Conservation (phyloP, 1,284 basidiomycete species). For the Melampsora americana region DNA sequence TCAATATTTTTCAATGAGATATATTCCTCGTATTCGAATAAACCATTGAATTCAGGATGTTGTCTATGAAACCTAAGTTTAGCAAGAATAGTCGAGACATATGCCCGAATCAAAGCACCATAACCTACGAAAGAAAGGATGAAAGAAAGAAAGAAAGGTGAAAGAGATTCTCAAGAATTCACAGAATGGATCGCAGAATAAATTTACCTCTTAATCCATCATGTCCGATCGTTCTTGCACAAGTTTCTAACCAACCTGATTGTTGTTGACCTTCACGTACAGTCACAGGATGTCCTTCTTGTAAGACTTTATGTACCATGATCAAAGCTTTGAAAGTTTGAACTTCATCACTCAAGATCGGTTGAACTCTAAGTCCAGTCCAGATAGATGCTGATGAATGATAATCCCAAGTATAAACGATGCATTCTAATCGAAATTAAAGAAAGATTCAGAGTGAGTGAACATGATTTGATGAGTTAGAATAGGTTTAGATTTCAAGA, state of each 20-base stretch:
- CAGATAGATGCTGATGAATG: conserved; percentile 95
- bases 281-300: conserved; percentile 87
- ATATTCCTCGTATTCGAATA: conserved; percentile 97
- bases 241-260: conserved; percentile 92
- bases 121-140: conserved; percentile 64
- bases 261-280: conserved; percentile 94
- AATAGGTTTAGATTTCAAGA: no score
- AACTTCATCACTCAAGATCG: conserved; percentile 87
- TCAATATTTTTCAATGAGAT: conserved; percentile 91
- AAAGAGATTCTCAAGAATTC: not conserved
- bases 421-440: conserved; percentile 66
- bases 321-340: conserved; percentile 96
- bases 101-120: conserved; percentile 82
- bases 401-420: conserved; percentile 97
- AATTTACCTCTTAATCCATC: conserved; percentile 72
- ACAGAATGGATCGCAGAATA: no score
- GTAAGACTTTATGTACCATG: conserved; percentile 88
- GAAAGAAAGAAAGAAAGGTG: not conserved
- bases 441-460: not conserved
- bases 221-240: conserved; percentile 75
- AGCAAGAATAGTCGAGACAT: conserved; percentile 88
- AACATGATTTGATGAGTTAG: not conserved
- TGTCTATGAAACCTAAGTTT: conserved; percentile 90
- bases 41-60: conserved; percentile 88
- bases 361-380: conserved; percentile 89